phyloP scores from a whole-genome alignment of 2,329 filamentous ascomycete genomes.

The Fusarium guadeloupense region DNA sequence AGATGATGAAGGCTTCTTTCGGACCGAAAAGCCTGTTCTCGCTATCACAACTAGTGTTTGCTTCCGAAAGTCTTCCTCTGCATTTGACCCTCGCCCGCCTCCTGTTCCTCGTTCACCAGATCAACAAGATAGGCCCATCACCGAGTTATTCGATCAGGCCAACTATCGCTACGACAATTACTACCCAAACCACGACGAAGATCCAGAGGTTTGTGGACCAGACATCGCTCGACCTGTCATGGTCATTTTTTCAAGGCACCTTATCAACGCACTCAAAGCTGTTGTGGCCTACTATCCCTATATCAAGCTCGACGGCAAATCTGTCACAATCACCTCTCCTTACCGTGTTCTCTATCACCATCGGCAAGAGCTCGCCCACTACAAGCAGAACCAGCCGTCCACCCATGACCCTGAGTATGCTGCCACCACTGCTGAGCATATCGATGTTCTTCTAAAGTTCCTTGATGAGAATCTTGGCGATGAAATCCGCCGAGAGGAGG shows the following conservation, averaged over 20 bases:
- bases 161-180: slow-evolving; percentile 42
- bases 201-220: slow-evolving; percentile 38
- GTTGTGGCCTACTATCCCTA: slow-evolving; percentile 60
- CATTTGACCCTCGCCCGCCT: slow-evolving; percentile 9
- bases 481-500: slow-evolving; percentile 52
- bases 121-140: slow-evolving; percentile 43
- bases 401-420: slow-evolving; percentile 54
- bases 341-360: slow-evolving; percentile 61
- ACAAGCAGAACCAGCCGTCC: slow-evolving; percentile 53
- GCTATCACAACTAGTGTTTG: slow-evolving; percentile 56
- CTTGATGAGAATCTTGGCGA: slow-evolving; percentile 52
- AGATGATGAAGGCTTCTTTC: slow-evolving; percentile 17
- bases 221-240: slow-evolving; percentile 51
- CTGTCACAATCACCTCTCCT: slow-evolving; percentile 54
- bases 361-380: slow-evolving; percentile 52
- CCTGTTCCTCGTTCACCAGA: slow-evolving; percentile 2
- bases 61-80: slow-evolving; percentile 11
- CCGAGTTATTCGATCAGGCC: slow-evolving; percentile 40
- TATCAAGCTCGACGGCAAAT: slow-evolving; percentile 49
- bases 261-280: slow-evolving; percentile 58
- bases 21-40: slow-evolving; percentile 49
- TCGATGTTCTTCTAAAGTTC: slow-evolving; percentile 57
- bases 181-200: slow-evolving; percentile 37
- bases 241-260: slow-evolving; percentile 55
- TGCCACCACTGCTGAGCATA: slow-evolving; percentile 53